Conservation (phyloP, 768 basidiomycete genomes). For the Fistulinella prunicolor region DNA sequence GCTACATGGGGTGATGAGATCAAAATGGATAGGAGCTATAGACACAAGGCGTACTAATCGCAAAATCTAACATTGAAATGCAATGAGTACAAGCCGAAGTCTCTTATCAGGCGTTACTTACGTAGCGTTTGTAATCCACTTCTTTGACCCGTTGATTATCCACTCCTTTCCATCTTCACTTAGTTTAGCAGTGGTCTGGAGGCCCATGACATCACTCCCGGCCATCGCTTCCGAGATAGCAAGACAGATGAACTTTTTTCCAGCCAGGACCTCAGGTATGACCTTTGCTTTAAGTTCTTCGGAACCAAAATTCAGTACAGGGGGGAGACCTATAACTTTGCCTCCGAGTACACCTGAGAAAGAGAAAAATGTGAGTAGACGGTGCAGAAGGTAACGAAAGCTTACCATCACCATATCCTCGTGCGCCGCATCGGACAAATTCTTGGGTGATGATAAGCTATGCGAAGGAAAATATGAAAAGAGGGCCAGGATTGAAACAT, state of each 20-base stretch:
- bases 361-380: not conserved
- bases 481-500: not conserved
- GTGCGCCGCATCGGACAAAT: conserved; percentile 47
- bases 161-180: conserved; percentile 65
- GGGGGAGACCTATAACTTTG: conserved; percentile 67
- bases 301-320: conserved; percentile 65
- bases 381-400: not conserved
- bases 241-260: conserved; percentile 68
- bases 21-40: not conserved
- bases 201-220: conserved; percentile 64
- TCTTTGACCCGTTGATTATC: conserved; percentile 74
- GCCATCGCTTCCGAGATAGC: conserved; percentile 79
- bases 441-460: conserved; percentile 67
- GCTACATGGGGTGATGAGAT: conserved; percentile 34
- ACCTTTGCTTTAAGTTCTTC: conserved; percentile 48
- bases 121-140: conserved; percentile 65
- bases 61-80: conserved; percentile 35
- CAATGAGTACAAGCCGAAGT: conserved; percentile 3
- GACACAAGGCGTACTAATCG: conserved; percentile 27
- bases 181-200: conserved; percentile 59
- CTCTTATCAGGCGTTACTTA: conserved; percentile 22
- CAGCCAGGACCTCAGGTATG: conserved; percentile 50
- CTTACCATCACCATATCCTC: conserved; percentile 68
- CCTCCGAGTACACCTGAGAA: conserved; percentile 47
- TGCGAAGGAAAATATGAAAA: not conserved